These are phyloP conservation scores for Monosiga brevicollis DNA, from an alignment of 78 protist genomes.

Conservation along the genomic window DNA sequence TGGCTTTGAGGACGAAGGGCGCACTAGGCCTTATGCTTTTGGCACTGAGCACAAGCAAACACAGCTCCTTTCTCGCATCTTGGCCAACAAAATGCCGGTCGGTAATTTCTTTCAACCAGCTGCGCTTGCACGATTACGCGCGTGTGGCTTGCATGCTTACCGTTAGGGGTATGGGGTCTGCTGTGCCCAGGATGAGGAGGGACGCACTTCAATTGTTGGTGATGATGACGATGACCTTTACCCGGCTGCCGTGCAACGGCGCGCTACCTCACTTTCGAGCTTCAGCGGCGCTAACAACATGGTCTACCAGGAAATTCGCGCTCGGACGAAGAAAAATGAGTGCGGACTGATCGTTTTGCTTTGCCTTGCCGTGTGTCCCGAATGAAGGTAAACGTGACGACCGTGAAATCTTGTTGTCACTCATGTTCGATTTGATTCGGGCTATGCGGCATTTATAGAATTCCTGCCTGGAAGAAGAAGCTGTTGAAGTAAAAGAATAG, in stretches of 20 bases:
- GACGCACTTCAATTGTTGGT: no score
- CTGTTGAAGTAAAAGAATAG: no score
- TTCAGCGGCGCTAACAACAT: background rate
- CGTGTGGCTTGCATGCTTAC: background rate
- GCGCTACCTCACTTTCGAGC: background rate
- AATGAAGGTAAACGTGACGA: background rate
- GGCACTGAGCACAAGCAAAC: background rate
- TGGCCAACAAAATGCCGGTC: background rate
- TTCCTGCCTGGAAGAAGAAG: no score
- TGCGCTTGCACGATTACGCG: background rate
- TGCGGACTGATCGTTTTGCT: background rate
- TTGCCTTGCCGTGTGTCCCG: background rate
- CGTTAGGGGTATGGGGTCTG: background rate
- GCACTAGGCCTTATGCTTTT: background rate
- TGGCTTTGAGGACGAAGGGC: background rate
- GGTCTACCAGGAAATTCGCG: background rate
- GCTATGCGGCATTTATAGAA: background rate
- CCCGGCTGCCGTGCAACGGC: background rate
- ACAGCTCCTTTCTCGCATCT: background rate
- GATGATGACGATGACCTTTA: background rate
- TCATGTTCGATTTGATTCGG: background rate
- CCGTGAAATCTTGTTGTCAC: background rate
- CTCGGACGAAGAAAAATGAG: background rate
- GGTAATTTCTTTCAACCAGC: background rate
- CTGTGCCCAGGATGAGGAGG: background rate